Evolutionary conservation across 257 asterid species (phyloP), one percentile per base, ranked within the genome.

Genomic region (Knoxia roxburghii): DNA sequence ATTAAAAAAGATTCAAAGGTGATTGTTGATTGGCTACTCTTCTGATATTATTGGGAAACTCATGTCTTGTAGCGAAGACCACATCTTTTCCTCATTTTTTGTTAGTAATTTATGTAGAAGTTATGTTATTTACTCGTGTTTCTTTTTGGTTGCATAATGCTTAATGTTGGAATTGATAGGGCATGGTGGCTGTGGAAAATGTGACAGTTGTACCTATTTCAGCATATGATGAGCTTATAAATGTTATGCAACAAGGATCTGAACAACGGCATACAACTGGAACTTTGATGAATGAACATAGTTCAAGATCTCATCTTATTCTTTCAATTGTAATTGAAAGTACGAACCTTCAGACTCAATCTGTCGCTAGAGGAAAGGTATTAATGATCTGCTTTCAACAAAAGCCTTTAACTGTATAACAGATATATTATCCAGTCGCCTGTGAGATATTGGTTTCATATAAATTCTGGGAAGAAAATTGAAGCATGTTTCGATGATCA

Each of bases 341-440:
- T 70, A 87, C 98, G 72, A 90, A 94, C 77, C 96, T 90, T 72
- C 98, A 94, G 82, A 88, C 96, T 45, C 99, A 94, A 69, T 73
- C 97, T 45, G 83, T 94, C 45, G 93, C 96, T 32, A 81, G 98
- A 76, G 99, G 99, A 79, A 94, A 94, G 97, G 99, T 94, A 86
- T 43, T 37, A 46, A 66, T 59, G 33, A 63, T 41, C 64, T 14
- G 46, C 27, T 56, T 61, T 10, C 58, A 39, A 43, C n/a, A 5
- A 26, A 37, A 65, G 15, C 39, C 39, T 0, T 17, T 43, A 40
- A 40, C 18, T 62, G 39, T 41, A 8, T 2, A 40, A 6, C 32
- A 61, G 21, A 24, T 14, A 61, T 61, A 37, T 24, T n/a, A n/a
- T n/a, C 29, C 8, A 35, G 32, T 17, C 10, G 51, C 15, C 7